Base-by-base conservation (phyloP, 2,329 filamentous ascomycete genomes). In the Claviceps pusilla region DNA sequence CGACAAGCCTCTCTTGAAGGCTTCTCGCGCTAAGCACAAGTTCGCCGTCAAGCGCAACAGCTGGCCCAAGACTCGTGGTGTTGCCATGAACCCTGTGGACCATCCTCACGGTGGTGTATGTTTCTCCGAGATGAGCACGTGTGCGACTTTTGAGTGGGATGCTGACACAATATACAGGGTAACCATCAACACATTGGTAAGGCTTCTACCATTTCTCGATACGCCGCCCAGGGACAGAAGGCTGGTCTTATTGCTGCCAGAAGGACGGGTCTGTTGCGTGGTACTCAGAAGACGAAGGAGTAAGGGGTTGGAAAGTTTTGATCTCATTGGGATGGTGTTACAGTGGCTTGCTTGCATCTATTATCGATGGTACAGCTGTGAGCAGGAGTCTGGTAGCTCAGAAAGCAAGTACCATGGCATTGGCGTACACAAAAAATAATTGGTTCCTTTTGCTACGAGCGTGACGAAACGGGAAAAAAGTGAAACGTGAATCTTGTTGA, bases 131-230 rank as follows among this genome's bases (percentile, higher is more conserved):
- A 29, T n/a, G 3, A 33, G 7, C 16, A 6, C 35, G 12, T 57
- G 43, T 3, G 3, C 42, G 45, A 56, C 39, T 31, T 19, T 11
- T n/a, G 24, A 50, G 57, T 43, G 45, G 7, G 58, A 61, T 60
- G 60, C 75, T 80, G 70, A 81, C 73, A 67, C 60, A 54, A 57
- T 57, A 51, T 62, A 69, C 70, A 79, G 78, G 91, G 93, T 95
- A 97, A 98, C 85, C 93, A 98, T 78, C 93, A 98, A 83, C 93
- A 98, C 78, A 96, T 96, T 72, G 90, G 93, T 87, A 97, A 98
- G 81, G 93, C 93, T 69, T 98, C 93, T 65, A 98, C 93, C 74
- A 98, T 98, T 78, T 95, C 89, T 68, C 86, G 93, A 76, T 95
- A 95, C 80, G 93, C 93, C 69, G 86, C 85, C 74, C 86, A 89